Conservation (phyloP, 2,329 filamentous ascomycete species). For the Cladophialophora carrionii region DNA sequence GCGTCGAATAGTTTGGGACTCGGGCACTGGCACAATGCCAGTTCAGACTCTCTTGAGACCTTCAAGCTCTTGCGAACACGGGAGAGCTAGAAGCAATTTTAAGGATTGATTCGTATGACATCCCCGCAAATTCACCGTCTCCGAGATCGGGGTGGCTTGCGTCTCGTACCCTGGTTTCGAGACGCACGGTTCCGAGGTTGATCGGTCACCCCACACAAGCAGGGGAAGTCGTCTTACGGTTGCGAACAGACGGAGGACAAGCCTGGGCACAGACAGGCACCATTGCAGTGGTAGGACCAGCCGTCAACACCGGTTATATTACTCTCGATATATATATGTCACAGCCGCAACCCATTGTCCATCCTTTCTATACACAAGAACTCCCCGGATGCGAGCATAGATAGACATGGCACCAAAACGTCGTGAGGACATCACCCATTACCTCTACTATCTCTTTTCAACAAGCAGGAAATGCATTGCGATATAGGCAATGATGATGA, state of each 20-base stretch:
- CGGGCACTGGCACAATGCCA: not conserved
- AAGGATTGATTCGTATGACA: not conserved
- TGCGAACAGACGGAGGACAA: not conserved
- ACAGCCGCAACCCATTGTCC: not conserved
- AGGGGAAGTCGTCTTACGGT: not conserved
- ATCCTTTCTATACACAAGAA: constrained; percentile 7
- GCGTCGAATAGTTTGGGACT: not conserved
- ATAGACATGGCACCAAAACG: not conserved
- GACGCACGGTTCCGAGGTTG: constrained; percentile 28
- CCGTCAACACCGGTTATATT: constrained; percentile 8
- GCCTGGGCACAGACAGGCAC: not conserved
- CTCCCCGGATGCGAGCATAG: not conserved
- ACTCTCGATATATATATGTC: constrained; percentile 1
- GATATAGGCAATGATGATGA: constrained; percentile 82
- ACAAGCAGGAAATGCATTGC: constrained; percentile 94
- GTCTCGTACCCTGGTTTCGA: constrained; percentile 27
- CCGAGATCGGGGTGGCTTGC: constrained; percentile 27
- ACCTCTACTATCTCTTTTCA: constrained; percentile 69
- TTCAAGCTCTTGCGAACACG: not conserved
- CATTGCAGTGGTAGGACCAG: not conserved
- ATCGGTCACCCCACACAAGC: not conserved
- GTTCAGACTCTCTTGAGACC: not conserved
- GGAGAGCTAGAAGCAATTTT: not conserved
- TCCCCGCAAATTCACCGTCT: constrained; percentile 26
- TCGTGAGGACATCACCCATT: constrained; percentile 14